Evolutionary conservation across 176 grass and related monocot genomes (phyloP).

Genomic region (Carex scoparia): DNA sequence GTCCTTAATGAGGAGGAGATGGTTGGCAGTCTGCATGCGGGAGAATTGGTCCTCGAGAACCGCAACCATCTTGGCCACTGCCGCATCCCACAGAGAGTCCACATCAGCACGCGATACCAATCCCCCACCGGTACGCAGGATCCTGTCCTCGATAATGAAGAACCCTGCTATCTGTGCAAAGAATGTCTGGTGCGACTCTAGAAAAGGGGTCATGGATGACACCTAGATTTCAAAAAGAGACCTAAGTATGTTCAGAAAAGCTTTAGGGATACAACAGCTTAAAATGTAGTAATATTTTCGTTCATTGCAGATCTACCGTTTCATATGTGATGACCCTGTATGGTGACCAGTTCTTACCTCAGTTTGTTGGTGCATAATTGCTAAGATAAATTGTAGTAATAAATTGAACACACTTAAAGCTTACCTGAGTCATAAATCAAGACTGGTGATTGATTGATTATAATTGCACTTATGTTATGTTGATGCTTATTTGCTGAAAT

Average conservation of each 20-base stretch:
- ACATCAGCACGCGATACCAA: constrained; percentile 74
- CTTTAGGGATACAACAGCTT: neutral
- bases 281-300: neutral
- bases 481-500: neutral
- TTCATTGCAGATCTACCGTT: neutral
- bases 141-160: constrained; percentile 91
- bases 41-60: constrained; percentile 97
- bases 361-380: neutral
- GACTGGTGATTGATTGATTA: neutral
- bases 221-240: constrained; percentile 39
- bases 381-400: neutral
- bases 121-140: constrained; percentile 79
- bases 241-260: neutral
- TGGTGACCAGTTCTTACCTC: neutral
- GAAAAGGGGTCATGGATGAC: constrained; percentile 76
- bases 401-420: neutral
- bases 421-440: neutral
- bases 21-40: constrained; percentile 95
- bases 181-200: constrained; percentile 96
- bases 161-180: constrained; percentile 96
- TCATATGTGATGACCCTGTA: neutral
- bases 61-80: constrained; percentile 80
- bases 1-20: constrained; percentile 90
- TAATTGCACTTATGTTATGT: neutral
- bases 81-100: constrained; percentile 82